Percentiles rank a stretch among this genome's conserved stretches.
Conservation (phyloP, 148 eudicot species). For the Vaccinium corymbosum region DNA sequence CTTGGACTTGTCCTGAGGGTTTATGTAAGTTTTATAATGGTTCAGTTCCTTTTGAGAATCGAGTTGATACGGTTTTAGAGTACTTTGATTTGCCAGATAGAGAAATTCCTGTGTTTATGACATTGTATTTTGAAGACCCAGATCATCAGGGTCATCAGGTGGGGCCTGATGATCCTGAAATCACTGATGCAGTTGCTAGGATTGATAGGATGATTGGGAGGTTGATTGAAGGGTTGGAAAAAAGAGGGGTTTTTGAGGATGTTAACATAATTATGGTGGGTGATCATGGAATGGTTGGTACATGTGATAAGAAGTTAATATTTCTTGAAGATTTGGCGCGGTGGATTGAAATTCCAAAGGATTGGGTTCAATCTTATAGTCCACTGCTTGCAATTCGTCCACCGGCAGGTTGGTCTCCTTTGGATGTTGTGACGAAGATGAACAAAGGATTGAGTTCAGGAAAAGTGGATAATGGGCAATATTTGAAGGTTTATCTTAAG, state of each 20-base stretch:
- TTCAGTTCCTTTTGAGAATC: constrained; percentile 76
- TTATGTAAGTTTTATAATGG: constrained; percentile 52
- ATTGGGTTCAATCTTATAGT: constrained; percentile 76
- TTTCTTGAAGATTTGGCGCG: constrained; percentile 67
- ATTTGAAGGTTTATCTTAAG: constrained; percentile 64
- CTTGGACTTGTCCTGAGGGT: constrained; percentile 63
- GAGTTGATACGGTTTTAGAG: constrained; percentile 59
- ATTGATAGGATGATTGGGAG: constrained; percentile 75
- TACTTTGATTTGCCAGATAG: constrained; percentile 58
- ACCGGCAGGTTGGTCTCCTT: constrained; percentile 26
- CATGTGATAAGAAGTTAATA: constrained; percentile 75
- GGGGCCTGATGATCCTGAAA: constrained; percentile 83
- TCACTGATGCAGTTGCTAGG: constrained; percentile 63
- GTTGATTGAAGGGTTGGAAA: constrained; percentile 70
- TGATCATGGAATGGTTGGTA: constrained; percentile 98
- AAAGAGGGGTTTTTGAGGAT: constrained; percentile 81
- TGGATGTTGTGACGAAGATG: constrained; percentile 69
- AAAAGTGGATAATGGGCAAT: constrained; percentile 57
- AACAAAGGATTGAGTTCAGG: constrained; percentile 71
- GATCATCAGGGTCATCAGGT: constrained; percentile 93
- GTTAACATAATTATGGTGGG: constrained; percentile 73
- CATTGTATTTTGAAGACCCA: constrained; percentile 88
- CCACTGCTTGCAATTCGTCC: constrained; percentile 82
- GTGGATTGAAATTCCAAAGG: constrained; percentile 53
- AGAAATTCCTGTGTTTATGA: constrained; percentile 73